A percentile compares a stretch with the other conserved stretches of the same genome.
phyloP scores from a whole-genome alignment of 805 yeast genomes.

The Brettanomyces anomalus region DNA sequence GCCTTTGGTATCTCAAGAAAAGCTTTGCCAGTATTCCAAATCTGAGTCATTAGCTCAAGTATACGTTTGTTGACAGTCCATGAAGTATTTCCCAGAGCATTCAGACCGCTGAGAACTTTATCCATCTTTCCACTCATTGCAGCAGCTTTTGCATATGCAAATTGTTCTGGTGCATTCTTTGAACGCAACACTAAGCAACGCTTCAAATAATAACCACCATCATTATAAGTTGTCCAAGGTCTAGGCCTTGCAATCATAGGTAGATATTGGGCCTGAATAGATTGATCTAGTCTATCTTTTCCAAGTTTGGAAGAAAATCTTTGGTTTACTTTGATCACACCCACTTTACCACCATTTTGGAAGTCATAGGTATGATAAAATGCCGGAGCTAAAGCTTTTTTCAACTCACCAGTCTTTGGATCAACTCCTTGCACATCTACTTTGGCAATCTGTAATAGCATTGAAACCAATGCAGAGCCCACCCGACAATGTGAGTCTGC shows the following conservation, averaged over 20 bases:
- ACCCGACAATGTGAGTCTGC: constrained; percentile 45
- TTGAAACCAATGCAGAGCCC: constrained; percentile 71
- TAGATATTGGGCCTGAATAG: constrained; percentile 69
- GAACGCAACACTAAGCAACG: constrained; percentile 62
- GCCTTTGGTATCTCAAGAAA: constrained; percentile 66
- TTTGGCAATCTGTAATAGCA: constrained; percentile 73
- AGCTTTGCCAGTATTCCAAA: constrained; percentile 81
- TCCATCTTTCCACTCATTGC: constrained; percentile 58
- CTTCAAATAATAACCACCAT: constrained; percentile 77
- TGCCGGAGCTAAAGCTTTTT: constrained; percentile 79
- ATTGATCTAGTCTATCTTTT: constrained; percentile 51
- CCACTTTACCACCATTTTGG: constrained; percentile 67
- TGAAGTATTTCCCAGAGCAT: constrained; percentile 76
- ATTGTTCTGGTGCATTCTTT: constrained; percentile 80
- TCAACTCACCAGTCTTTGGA: constrained; percentile 61
- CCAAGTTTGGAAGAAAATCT: constrained; percentile 58
- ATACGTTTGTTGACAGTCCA: constrained; percentile 84
- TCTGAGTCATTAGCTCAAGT: constrained; percentile 57
- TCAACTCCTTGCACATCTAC: constrained; percentile 73
- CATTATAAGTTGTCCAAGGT: constrained; percentile 75
- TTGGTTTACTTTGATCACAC: constrained; percentile 71
- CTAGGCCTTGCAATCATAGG: constrained; percentile 93
- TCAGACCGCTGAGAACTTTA: constrained; percentile 68
- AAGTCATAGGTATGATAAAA: constrained; percentile 84
- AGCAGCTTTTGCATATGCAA: constrained; percentile 82